Evolutionary conservation across 192 early-diverging fungal genomes (phyloP).

Genomic region (Umbelopsis sp.): DNA sequence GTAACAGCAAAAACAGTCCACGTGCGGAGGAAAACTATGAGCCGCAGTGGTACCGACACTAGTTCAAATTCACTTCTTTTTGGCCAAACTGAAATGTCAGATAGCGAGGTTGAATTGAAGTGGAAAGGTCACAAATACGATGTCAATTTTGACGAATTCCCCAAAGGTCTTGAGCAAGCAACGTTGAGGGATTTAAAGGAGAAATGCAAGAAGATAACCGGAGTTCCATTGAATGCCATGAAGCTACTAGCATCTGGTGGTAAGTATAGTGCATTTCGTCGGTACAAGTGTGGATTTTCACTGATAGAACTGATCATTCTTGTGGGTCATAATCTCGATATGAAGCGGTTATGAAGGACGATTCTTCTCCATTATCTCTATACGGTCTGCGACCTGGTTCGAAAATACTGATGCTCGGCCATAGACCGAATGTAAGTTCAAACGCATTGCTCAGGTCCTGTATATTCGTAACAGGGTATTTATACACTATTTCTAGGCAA

Average conservation of each 20-base stretch:
- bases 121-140: constrained; percentile 20
- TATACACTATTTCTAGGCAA: neutral
- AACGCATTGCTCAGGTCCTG: too few relatives aligned
- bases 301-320: too few relatives aligned
- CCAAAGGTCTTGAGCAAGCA: constrained; percentile 39
- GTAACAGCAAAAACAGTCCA: too few relatives aligned
- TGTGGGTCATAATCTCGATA: too few relatives aligned
- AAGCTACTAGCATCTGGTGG: constrained; percentile 75
- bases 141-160: constrained; percentile 18
- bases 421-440: constrained; percentile 57
- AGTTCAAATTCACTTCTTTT: neutral
- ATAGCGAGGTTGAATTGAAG: constrained; percentile 8
- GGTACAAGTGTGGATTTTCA: too few relatives aligned
- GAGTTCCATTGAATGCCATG: constrained; percentile 77
- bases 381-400: constrained; percentile 78
- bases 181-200: constrained; percentile 76
- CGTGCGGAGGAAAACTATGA: neutral
- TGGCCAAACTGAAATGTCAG: neutral
- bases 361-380: constrained; percentile 59
- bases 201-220: constrained; percentile 67
- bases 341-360: constrained; percentile 73
- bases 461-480: too few relatives aligned
- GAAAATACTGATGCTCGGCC: constrained; percentile 74
- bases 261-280: constrained; percentile 34
- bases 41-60: neutral